Evolutionary conservation across 2,329 filamentous ascomycete species (phyloP).

Genomic region (Pseudogymnoascus sp.): DNA sequence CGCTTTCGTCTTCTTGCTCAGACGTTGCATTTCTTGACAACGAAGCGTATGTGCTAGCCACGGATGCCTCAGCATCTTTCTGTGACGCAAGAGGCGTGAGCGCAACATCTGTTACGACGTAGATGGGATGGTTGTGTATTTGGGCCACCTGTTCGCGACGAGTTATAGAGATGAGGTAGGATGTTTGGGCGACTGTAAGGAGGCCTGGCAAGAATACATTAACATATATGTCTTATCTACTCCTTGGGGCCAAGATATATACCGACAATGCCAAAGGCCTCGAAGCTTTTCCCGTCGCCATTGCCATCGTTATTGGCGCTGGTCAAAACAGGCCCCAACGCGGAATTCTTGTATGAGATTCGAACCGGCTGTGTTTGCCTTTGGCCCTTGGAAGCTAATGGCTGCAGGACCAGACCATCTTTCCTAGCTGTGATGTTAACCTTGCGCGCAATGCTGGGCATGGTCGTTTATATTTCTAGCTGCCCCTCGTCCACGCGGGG

Average conservation of each 20-base stretch:
- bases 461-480: slow-evolving; percentile 17
- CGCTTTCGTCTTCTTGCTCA: slow-evolving; percentile 28
- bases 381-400: slow-evolving; percentile 24
- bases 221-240: neutral
- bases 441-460: slow-evolving; percentile 30
- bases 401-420: slow-evolving; percentile 30
- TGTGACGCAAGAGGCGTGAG: slow-evolving; percentile 81
- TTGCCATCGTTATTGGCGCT: slow-evolving; percentile 13
- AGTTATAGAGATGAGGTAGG: slow-evolving; percentile 81
- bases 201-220: slow-evolving; percentile 51
- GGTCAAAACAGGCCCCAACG: slow-evolving; percentile 20
- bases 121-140: slow-evolving; percentile 73
- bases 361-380: slow-evolving; percentile 23
- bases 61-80: slow-evolving; percentile 63
- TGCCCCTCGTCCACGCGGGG: slow-evolving; percentile 2
- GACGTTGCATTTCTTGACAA: slow-evolving; percentile 23
- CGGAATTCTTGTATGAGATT: slow-evolving; percentile 27
- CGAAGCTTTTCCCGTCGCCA: slow-evolving; percentile 23
- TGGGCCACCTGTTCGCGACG: slow-evolving; percentile 82
- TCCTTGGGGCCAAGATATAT: slow-evolving; percentile 13
- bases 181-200: slow-evolving; percentile 70
- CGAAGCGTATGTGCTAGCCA: slow-evolving; percentile 51
- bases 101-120: slow-evolving; percentile 79
- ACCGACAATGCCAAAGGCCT: slow-evolving; percentile 31
- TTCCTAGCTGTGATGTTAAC: slow-evolving; percentile 29